Base-by-base conservation (phyloP, 75 land plant species). In the Isoetes taiwanensis region DNA sequence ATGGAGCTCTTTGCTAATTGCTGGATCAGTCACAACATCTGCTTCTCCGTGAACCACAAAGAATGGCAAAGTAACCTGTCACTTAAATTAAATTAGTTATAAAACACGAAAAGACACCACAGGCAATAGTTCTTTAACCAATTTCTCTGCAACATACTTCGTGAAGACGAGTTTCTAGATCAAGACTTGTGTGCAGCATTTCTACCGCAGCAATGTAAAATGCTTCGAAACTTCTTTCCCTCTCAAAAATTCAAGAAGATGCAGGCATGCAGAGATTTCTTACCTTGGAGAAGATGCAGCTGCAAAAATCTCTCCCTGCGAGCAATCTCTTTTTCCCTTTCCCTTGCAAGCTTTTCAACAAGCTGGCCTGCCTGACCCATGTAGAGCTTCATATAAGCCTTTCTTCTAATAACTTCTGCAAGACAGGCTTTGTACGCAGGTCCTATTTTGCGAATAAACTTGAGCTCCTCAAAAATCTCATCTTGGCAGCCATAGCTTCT, bases 321-420 rank as follows among this genome's bases (percentile, higher is more conserved):
- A 34, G 61, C 72, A 30, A 82, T 72, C 62, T 94, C 99, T 58
- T 28, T 54, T 48, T 87, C 99, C 70, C 99, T 79, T 58, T 78
- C 77, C 28, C 74, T 60, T 58, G 99, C 99, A 64, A 94, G 70
- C 71, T 62, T 83, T 67, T 94, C 99, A n/a, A 96, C 99, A 56
- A 94, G 46, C 46, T 94, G 99, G 24, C 99, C 99, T 61, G 99
- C 99, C 61, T 79, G 71, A 16, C 99, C 99, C 86, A 84, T 79
- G 73, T 84, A 94, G 35, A 94, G 76, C 65, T 94, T 94, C 83
- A 84, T 76, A 21, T 58, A 56, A 40, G 90, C 81, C 54, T 84
- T 94, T 42, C 99, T 80, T 52, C 99, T 79, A 14, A 94, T 84
- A 28, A 94, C 75, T 70, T 94, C 99, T 14, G 96, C 90, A 50